Percentiles rank a stretch among this genome's conserved stretches.
Conservation (phyloP, 1,284 basidiomycete species). For the Trametes pubescens region DNA sequence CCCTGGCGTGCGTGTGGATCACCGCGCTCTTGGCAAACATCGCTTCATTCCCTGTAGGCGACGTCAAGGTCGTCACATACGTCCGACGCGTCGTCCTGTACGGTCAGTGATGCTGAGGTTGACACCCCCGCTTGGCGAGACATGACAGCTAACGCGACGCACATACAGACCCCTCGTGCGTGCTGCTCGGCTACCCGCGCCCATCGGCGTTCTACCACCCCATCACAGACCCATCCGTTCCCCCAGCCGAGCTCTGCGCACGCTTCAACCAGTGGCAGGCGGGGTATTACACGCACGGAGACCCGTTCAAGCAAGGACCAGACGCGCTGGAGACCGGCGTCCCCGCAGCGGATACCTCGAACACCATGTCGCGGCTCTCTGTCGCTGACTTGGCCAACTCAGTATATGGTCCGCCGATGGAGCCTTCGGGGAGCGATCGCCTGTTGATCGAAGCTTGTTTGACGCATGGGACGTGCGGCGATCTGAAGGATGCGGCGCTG, state of each 20-base stretch:
- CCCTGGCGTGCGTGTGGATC: constrained; percentile 29
- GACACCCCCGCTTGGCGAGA: constrained; percentile 19
- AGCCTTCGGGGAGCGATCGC: constrained; percentile 11
- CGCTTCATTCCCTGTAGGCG: constrained; percentile 18
- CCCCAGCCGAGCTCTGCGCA: neutral
- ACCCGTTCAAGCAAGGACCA: neutral
- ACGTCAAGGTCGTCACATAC: constrained; percentile 22
- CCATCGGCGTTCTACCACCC: constrained; percentile 15
- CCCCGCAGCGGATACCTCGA: constrained; percentile 2
- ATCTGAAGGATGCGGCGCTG: constrained; percentile 12
- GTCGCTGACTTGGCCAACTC: constrained; percentile 16
- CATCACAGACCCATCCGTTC: constrained; percentile 6
- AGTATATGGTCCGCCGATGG: neutral
- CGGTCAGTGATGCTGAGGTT: constrained; percentile 22
- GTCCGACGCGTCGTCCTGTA: constrained; percentile 32
- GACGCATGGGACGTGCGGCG: constrained; percentile 16
- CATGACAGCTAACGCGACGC: neutral
- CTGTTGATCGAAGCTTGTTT: constrained; percentile 8
- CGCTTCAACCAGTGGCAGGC: constrained; percentile 15
- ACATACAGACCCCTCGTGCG: constrained; percentile 13
- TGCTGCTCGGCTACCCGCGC: constrained; percentile 10
- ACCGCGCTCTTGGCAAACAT: constrained; percentile 36
- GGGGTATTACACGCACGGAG: constrained; percentile 23
- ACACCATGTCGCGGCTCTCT: constrained; percentile 6
- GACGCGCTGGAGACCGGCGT: constrained; percentile 13